Evolutionary conservation across 2,329 filamentous ascomycete genomes (phyloP).

Genomic region (Hymenoscyphus linearis): DNA sequence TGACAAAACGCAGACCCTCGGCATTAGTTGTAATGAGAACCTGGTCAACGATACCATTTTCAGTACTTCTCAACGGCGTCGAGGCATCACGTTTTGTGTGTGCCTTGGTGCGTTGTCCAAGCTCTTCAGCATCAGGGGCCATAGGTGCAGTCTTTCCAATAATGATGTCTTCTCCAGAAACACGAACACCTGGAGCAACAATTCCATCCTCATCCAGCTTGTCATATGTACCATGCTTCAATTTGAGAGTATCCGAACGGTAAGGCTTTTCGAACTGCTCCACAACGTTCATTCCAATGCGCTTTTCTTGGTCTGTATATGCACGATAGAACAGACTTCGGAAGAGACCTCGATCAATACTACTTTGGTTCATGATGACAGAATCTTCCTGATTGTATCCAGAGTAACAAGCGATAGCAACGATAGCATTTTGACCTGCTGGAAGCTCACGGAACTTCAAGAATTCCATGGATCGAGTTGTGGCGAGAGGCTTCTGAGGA

Average conservation of each 20-base stretch:
- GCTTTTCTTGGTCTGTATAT: constrained; percentile 96
- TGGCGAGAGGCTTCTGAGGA: constrained; percentile 93
- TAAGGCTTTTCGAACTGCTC: constrained; percentile 96
- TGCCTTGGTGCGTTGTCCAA: constrained; percentile 83
- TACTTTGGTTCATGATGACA: constrained; percentile 99
- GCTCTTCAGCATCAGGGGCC: constrained; percentile 84
- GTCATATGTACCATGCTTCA: constrained; percentile 95
- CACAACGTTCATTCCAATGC: constrained; percentile 85
- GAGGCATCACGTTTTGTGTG: constrained; percentile 95
- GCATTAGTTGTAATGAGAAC: constrained; percentile 92
- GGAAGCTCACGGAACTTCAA: constrained; percentile 96
- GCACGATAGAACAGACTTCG: constrained; percentile 96
- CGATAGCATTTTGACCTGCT: constrained; percentile 95
- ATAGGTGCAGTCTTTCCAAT: constrained; percentile 98
- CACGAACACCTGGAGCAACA: constrained; percentile 85
- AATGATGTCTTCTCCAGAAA: constrained; percentile 97
- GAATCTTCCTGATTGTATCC: constrained; percentile 99
- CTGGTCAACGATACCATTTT: constrained; percentile 93
- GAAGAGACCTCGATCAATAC: constrained; percentile 95
- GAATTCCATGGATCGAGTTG: constrained; percentile 97
- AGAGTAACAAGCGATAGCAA: constrained; percentile 94
- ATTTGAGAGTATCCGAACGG: constrained; percentile 77
- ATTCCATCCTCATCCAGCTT: constrained; percentile 97
- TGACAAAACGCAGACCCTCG: constrained; percentile 92
- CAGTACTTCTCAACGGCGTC: constrained; percentile 88